These are phyloP conservation scores for Yueomyces sp. DNA, from an alignment of 805 yeast species.

Conservation along the genomic window DNA sequence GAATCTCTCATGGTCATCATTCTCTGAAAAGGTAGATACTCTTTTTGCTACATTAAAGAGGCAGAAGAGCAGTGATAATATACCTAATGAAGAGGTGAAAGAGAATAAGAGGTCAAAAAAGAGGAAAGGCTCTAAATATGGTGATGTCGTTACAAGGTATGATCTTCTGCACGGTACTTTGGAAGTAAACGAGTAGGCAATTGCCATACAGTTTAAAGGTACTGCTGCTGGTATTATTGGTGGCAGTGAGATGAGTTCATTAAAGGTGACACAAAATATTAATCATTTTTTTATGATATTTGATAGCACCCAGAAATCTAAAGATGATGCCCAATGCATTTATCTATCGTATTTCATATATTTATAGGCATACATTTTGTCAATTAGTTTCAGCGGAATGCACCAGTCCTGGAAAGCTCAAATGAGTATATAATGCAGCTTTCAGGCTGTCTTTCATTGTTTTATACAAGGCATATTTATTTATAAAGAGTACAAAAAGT, in stretches of 20 bases:
- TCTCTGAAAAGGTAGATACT: not conserved
- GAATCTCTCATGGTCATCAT: not conserved
- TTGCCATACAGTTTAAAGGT: not conserved
- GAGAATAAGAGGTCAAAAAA: not conserved
- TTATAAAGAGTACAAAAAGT: no score
- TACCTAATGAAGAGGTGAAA: no score
- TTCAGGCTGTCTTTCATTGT: no score
- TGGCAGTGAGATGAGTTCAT: not conserved
- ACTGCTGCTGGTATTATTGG: not conserved
- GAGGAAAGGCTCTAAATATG: not conserved
- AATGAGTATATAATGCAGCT: no score
- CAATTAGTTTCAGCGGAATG: no score
- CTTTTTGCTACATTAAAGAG: not conserved
- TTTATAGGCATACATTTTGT: no score
- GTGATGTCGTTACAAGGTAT: not conserved
- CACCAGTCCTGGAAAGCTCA: no score
- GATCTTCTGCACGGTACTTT: not conserved
- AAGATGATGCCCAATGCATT: not conserved
- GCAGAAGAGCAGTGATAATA: not conserved
- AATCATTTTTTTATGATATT: no score
- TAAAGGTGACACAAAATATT: not conserved
- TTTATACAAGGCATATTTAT: no score
- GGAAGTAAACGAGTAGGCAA: not conserved
- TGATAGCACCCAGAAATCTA: not conserved
- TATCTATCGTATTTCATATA: not conserved